Percentiles rank a stretch among this genome's conserved stretches.
These are phyloP conservation scores for Metschnikowia kunwiensis DNA, from an alignment of 805 yeast genomes.

Conservation along the genomic window DNA sequence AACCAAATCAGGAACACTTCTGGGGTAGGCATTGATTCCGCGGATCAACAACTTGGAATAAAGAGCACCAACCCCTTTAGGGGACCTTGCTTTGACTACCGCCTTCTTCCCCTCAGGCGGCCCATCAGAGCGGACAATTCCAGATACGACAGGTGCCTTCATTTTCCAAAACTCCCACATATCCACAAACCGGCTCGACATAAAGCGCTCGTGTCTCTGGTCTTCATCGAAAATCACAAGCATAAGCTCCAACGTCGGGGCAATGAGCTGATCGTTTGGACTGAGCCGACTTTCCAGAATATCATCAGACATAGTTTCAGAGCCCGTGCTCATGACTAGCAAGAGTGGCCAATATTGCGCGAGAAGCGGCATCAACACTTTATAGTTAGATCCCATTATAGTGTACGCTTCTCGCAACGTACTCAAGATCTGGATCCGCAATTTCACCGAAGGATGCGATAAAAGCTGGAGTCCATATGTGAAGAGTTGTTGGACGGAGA, in stretches of 20 bases:
- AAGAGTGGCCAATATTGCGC: constrained; percentile 35
- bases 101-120: too few species aligned
- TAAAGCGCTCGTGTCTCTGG: constrained; percentile 42
- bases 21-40: constrained; percentile 39
- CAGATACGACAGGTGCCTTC: constrained; percentile 1
- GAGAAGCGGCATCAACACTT: constrained; percentile 30
- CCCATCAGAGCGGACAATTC: not conserved
- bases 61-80: not conserved
- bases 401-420: constrained; percentile 37
- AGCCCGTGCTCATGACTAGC: constrained; percentile 22
- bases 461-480: constrained; percentile 67
- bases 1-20: constrained; percentile 37
- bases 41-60: constrained; percentile 30
- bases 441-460: constrained; percentile 59
- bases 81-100: too few species aligned
- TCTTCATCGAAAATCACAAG: constrained; percentile 30
- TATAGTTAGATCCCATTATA: constrained; percentile 30
- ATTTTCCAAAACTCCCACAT: constrained; percentile 36
- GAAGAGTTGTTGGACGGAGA: constrained; percentile 56
- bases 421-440: constrained; percentile 56
- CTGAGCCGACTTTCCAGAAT: not conserved
- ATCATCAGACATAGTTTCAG: constrained; percentile 15
- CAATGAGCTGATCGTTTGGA: constrained; percentile 18
- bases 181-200: constrained; percentile 45
- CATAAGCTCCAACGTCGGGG: constrained; percentile 30